phyloP scores from a whole-genome alignment of 2,329 filamentous ascomycete genomes.

The Penicillium corylophilum region DNA sequence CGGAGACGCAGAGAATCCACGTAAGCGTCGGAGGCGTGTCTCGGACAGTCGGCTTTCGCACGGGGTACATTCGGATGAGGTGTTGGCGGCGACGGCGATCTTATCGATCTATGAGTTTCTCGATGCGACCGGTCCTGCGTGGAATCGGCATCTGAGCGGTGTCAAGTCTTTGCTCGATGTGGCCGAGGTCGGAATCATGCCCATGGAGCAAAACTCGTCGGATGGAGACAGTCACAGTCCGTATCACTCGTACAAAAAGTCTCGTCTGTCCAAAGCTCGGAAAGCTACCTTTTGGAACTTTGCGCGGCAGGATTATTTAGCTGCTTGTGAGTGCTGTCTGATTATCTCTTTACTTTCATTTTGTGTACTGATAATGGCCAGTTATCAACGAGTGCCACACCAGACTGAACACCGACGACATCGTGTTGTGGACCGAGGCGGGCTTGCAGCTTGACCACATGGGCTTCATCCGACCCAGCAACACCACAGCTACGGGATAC shows the following conservation, averaged over 20 bases:
- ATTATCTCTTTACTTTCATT: neutral
- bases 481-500: conserved; percentile 31
- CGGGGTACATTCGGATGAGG: conserved; percentile 53
- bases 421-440: conserved; percentile 64
- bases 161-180: conserved; percentile 61
- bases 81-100: conserved; percentile 65
- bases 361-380: conserved; percentile 14
- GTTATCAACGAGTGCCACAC: conserved; percentile 60
- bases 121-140: conserved; percentile 63
- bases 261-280: conserved; percentile 54
- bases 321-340: conserved; percentile 52
- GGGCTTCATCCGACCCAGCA: conserved; percentile 51
- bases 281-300: conserved; percentile 67
- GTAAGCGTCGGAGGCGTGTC: conserved; percentile 41
- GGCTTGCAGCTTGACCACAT: conserved; percentile 58
- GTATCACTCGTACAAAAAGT: conserved; percentile 30
- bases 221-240: conserved; percentile 38
- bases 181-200: conserved; percentile 43
- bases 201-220: conserved; percentile 40
- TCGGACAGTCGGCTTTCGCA: conserved; percentile 47
- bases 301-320: conserved; percentile 64
- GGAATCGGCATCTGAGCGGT: conserved; percentile 64
- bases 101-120: conserved; percentile 67
- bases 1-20: conserved; percentile 41
- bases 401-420: conserved; percentile 60